Evolutionary conservation across 306 rosid species (phyloP).

Genomic region (Acacia acuminata): DNA sequence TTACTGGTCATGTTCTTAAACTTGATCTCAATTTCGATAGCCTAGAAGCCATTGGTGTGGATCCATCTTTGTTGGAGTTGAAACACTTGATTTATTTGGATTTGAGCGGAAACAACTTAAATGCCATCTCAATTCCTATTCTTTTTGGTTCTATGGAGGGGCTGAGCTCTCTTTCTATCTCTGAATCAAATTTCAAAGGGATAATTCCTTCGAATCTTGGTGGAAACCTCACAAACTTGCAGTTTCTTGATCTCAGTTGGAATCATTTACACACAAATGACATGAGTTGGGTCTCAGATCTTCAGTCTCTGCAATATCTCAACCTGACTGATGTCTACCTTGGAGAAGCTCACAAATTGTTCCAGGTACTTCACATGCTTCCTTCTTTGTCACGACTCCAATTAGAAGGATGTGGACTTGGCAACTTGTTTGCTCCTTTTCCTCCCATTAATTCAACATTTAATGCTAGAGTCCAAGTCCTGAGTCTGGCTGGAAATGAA

Average conservation of each 20-base stretch:
- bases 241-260: too few species aligned
- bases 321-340: background rate
- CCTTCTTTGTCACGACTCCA: too few species aligned
- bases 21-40: too few species aligned
- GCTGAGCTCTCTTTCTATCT: background rate
- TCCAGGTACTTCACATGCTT: too few species aligned
- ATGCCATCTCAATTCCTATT: background rate
- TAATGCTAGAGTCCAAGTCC: background rate
- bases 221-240: background rate
- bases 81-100: background rate
- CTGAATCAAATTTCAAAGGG: background rate
- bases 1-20: too few species aligned
- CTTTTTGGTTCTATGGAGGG: background rate
- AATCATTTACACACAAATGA: too few species aligned
- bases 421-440: background rate
- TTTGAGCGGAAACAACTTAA: background rate
- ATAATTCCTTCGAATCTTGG: background rate
- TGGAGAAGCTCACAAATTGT: too few species aligned
- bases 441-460: background rate
- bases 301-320: background rate
- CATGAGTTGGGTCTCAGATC: background rate
- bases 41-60: too few species aligned
- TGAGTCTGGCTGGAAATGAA: background rate
- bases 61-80: too few species aligned
- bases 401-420: background rate